Conservation (phyloP, 2,329 filamentous ascomycete species). For the Stylonectria norvegica region DNA sequence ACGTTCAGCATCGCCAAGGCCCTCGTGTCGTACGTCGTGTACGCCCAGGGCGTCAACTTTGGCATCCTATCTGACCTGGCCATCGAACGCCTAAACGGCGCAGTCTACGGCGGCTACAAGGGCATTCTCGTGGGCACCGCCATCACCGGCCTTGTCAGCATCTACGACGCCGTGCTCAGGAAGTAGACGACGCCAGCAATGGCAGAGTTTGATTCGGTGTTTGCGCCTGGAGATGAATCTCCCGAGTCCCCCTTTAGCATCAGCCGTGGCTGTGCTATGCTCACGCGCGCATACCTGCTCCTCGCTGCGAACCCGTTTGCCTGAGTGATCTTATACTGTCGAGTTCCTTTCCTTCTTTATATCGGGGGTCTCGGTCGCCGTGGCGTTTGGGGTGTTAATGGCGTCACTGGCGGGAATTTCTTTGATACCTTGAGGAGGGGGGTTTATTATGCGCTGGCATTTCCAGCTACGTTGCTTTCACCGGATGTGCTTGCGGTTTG, state of each 20-base stretch:
- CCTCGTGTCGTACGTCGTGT: slow-evolving; percentile 76
- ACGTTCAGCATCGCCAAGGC: slow-evolving; percentile 89
- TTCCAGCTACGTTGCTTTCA: no score
- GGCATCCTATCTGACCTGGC: slow-evolving; percentile 56
- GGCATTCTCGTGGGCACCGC: slow-evolving; percentile 66
- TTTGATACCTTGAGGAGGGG: slow-evolving; percentile 2
- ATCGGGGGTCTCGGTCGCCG: slow-evolving; percentile 14
- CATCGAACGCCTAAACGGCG: slow-evolving; percentile 60
- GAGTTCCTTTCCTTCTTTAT: slow-evolving; percentile 8
- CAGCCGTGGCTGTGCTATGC: no score
- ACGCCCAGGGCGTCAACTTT: slow-evolving; percentile 62
- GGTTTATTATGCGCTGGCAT: no score
- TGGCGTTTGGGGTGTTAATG: slow-evolving; percentile 31
- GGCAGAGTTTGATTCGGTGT: no score
- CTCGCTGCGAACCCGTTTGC: no score
- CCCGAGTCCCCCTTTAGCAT: no score
- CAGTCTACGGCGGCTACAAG: slow-evolving; percentile 69
- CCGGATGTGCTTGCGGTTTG: no score
- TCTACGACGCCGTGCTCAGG: slow-evolving; percentile 76
- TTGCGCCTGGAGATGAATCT: no score
- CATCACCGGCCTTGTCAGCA: slow-evolving; percentile 64
- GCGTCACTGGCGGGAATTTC: slow-evolving; percentile 27
- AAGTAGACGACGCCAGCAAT: no score
- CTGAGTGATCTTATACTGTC: no score
- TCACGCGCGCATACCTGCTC: no score